Conservation (phyloP, 1,284 basidiomycete genomes). For the Coniferiporia sulphurascens region DNA sequence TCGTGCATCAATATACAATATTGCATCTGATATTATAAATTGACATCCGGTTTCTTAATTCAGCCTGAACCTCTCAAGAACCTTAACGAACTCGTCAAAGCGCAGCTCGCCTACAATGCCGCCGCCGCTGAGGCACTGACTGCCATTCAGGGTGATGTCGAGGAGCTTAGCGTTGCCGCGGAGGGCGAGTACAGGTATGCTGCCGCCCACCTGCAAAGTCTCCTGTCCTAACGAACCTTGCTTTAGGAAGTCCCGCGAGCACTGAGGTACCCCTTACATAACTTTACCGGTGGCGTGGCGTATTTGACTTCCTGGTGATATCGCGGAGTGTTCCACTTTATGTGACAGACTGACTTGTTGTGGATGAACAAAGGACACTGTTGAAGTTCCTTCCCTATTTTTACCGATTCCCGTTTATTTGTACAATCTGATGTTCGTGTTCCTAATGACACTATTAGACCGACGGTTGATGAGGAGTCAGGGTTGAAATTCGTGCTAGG, state of each 20-base stretch:
- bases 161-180: slow-evolving; percentile 83
- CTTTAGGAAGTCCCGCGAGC: slow-evolving; percentile 74
- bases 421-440: background rate
- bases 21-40: background rate
- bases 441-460: background rate
- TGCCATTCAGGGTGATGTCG: slow-evolving; percentile 82
- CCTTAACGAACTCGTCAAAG: slow-evolving; percentile 88
- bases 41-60: background rate
- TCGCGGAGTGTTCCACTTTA: background rate
- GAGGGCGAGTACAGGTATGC: slow-evolving; percentile 86
- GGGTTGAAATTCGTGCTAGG: background rate
- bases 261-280: slow-evolving; percentile 40
- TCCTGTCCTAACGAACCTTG: slow-evolving; percentile 6
- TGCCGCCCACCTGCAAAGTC: background rate
- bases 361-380: slow-evolving; percentile 3
- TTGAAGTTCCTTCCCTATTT: background rate
- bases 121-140: slow-evolving; percentile 82
- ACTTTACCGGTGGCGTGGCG: background rate
- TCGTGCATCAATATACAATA: slow-evolving; percentile 28
- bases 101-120: slow-evolving; percentile 84
- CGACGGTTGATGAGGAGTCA: background rate
- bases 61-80: slow-evolving; percentile 95
- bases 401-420: background rate
- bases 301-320: background rate
- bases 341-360: background rate